Evolutionary conservation across 1,284 basidiomycete genomes (phyloP).

Genomic region (Ceratorhiza oryzae-sativae): DNA sequence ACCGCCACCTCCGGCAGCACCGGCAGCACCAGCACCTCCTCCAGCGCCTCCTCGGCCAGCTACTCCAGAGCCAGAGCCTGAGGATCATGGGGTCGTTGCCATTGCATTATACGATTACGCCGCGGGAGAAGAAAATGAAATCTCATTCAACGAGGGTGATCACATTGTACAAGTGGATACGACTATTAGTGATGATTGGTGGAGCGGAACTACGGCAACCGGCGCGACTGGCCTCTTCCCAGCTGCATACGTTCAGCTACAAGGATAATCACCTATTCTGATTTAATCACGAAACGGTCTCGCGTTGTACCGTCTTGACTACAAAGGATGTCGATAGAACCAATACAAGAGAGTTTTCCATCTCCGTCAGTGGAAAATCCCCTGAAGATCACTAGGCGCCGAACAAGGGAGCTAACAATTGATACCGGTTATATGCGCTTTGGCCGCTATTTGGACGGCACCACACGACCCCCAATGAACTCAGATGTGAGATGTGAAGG

Average conservation of each 20-base stretch:
- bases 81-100: slow-evolving; percentile 62
- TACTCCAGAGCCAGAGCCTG: slow-evolving; percentile 50
- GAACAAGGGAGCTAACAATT: slow-evolving; percentile 25
- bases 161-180: slow-evolving; percentile 75
- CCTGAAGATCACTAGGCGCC: neutral
- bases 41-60: slow-evolving; percentile 45
- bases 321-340: slow-evolving; percentile 10
- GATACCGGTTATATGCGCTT: slow-evolving; percentile 22
- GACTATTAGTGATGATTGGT: slow-evolving; percentile 82
- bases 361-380: neutral
- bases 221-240: slow-evolving; percentile 84
- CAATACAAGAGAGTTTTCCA: slow-evolving; percentile 3
- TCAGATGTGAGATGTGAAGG: neutral
- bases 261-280: slow-evolving; percentile 19
- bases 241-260: slow-evolving; percentile 41
- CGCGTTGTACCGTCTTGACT: neutral
- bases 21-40: slow-evolving; percentile 54
- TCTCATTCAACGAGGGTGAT: slow-evolving; percentile 84
- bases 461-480: neutral
- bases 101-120: slow-evolving; percentile 82
- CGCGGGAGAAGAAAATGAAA: slow-evolving; percentile 87
- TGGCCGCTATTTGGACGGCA: slow-evolving; percentile 14
- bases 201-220: slow-evolving; percentile 72
- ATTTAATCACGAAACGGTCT: neutral
- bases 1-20: slow-evolving; percentile 51